Percentiles rank a stretch among this genome's conserved stretches.
phyloP scores from a whole-genome alignment of 1,139 yeast genomes.

The Pneumocystis murina region DNA sequence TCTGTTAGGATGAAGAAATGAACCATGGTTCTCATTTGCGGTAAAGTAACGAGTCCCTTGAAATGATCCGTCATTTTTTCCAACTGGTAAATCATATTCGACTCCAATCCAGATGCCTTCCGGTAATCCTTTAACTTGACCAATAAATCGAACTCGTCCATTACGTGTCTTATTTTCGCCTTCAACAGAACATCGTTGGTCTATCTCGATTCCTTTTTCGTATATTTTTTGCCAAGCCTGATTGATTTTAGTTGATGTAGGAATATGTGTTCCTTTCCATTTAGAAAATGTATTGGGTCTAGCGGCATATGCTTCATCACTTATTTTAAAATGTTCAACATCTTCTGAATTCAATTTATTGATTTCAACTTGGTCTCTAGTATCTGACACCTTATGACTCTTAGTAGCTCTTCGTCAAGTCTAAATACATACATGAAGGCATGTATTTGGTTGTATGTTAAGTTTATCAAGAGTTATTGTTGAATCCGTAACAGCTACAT shows the following conservation, averaged over 20 bases:
- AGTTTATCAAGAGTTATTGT: constrained; percentile 11
- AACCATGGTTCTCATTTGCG: constrained; percentile 36
- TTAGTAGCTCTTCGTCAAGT: background rate
- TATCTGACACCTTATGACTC: background rate
- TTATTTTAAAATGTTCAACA: background rate
- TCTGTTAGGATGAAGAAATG: constrained; percentile 26
- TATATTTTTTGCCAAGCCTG: constrained; percentile 20
- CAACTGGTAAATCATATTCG: constrained; percentile 45
- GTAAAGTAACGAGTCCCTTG: constrained; percentile 49
- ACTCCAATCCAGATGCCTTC: constrained; percentile 56
- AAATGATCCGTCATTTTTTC: constrained; percentile 70
- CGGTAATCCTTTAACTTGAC: constrained; percentile 42
- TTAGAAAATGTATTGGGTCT: constrained; percentile 48
- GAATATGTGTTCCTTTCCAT: constrained; percentile 52
- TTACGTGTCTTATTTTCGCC: constrained; percentile 34
- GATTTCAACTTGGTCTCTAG: background rate
- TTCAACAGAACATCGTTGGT: constrained; percentile 27
- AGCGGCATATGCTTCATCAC: constrained; percentile 45
- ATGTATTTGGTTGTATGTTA: background rate
- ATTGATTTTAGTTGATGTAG: constrained; percentile 19
- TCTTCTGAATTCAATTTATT: constrained; percentile 24
- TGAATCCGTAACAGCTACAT: constrained; percentile 11
- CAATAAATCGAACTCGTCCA: constrained; percentile 56
- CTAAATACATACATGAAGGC: background rate
- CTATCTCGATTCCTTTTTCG: constrained; percentile 23